Evolutionary conservation across 148 eudicot species (phyloP), one percentile per base, ranked within the genome.

Genomic region (Agrostemma githago): DNA sequence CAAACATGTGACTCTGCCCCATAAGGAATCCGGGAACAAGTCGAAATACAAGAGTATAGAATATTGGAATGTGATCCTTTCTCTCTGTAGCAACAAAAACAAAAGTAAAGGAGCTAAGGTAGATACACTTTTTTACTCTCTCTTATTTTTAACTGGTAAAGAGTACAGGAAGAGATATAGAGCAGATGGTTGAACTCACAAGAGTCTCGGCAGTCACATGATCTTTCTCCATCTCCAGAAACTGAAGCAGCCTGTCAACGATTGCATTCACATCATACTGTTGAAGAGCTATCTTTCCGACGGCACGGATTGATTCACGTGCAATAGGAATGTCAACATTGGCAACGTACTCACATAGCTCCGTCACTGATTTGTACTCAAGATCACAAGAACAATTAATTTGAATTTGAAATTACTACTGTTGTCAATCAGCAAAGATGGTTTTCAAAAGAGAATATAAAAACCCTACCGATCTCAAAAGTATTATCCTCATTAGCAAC

Each of bases 181-280:
- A 63, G 12, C 46, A 62, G 11, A 59, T 20, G 54, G 6, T 67
- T 76, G 10, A 62, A 79, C 84, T 82, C 86, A 96, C 99, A 78
- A 96, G 92, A 68, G 99, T 96, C 86, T 96, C 99, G 66, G 99
- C 99, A 39, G 99, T 96, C 78, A 92, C 99, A 62, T 92, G 83
- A 68, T 96, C 99, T 79, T 92, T 96, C 72, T 96, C 99, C 99
- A 96, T 96, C 86, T 96, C 99, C 74, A 96, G 83, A 86, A 96
- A 96, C 86, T 96, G 99, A 79, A 96, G 99, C 79, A 96, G 86
- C 77, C 99, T 85, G 79, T 96, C 97, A 68, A 96, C 99, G 83
- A 96, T 96, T 63, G 99, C 99, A 89, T 96, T 96, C 48, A 96
- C 99, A 73, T 96, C 99, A 84, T 90, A 96, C 86, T 96, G 99